Base-by-base conservation (phyloP, 2,329 filamentous ascomycete species). In the Curvularia sp. region DNA sequence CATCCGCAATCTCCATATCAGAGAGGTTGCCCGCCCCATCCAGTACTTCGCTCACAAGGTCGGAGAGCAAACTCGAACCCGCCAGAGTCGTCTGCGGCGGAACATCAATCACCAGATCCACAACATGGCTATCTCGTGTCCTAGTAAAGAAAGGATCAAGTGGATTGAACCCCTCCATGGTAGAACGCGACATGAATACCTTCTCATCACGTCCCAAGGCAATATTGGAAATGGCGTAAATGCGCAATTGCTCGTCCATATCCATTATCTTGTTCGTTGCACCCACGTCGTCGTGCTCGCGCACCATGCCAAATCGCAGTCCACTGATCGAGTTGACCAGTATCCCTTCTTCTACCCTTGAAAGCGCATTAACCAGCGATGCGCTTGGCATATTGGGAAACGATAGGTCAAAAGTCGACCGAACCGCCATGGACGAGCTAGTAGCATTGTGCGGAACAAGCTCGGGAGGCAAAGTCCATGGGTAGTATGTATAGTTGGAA, bases 181-280 rank as follows among this genome's bases (percentile, higher is more conserved):
- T 85, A 57, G 92, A 87, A 23, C 90, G 87, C 46, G 89, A 84
- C 63, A 98, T 85, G 72, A 91, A 91, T 19, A 97, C 87, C 63
- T 89, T 91, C 77, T 98, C 94, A 71, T 98, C 92, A 47, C 90
- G 89, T 3, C 94, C 94, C 3, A 99, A 82, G 1, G 90, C 86
- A 39, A 93, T 85, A 65, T 90, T 91, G 41, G 92, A 93, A 61
- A 97, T 88, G 43, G 90, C 89, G 56, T 90, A 91, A 41, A 98
- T 88, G 55, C 89, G 84, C 83, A 90, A 93, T 13, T 80, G 77
- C 32, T 79, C 76, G 36, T 77, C 74, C 32, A 75, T 32, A 0
- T 64, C 58, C 9, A 66, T 55, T 3, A 63, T 57, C 5, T 65
- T 61, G 25, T 79, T 76, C 9, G 82, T 1, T 7, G 21, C 76